phyloP scores from a whole-genome alignment of 768 basidiomycete species.

The Serendipita sp. region DNA sequence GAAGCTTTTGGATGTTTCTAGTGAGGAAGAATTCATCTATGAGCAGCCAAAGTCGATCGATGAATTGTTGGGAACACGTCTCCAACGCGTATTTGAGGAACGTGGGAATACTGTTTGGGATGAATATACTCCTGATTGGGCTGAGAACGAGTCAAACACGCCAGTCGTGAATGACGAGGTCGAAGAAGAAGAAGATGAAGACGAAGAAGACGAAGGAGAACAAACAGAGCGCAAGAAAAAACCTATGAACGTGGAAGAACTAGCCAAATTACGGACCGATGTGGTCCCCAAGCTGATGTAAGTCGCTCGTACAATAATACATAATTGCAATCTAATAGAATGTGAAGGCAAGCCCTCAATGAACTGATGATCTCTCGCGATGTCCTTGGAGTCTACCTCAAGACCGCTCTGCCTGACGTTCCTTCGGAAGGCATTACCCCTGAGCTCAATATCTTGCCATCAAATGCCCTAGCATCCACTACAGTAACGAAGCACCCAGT shows the following conservation, averaged over 20 bases:
- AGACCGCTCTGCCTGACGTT: constrained; percentile 22
- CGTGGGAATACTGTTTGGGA: constrained; percentile 67
- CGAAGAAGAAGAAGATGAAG: constrained; percentile 18
- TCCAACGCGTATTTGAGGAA: constrained; percentile 55
- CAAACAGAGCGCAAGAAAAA: constrained; percentile 12
- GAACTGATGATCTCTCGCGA: constrained; percentile 69
- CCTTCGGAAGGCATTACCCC: constrained; percentile 12
- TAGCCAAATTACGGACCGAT: constrained; percentile 56
- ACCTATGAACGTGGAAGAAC: constrained; percentile 56
- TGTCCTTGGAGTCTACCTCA: constrained; percentile 43
- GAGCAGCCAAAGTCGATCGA: constrained; percentile 34
- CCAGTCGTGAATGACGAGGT: constrained; percentile 14
- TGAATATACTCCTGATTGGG: constrained; percentile 18
- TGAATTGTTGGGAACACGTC: constrained; percentile 43
- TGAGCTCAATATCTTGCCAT: constrained; percentile 14
- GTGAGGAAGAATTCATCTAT: constrained; percentile 50
- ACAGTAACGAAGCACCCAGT: constrained; percentile 47
- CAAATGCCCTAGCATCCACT: constrained; percentile 37
- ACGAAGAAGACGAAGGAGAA: constrained; percentile 20
- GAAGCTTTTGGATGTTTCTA: constrained; percentile 47
- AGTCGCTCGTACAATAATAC: constrained; percentile 18
- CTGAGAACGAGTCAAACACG: constrained; percentile 8
- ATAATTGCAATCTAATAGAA: neutral
- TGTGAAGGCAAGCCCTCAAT: constrained; percentile 47
- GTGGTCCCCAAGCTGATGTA: constrained; percentile 58